Evolutionary conservation across 805 yeast species (phyloP).

Genomic region (Spathaspora gorwiae): DNA sequence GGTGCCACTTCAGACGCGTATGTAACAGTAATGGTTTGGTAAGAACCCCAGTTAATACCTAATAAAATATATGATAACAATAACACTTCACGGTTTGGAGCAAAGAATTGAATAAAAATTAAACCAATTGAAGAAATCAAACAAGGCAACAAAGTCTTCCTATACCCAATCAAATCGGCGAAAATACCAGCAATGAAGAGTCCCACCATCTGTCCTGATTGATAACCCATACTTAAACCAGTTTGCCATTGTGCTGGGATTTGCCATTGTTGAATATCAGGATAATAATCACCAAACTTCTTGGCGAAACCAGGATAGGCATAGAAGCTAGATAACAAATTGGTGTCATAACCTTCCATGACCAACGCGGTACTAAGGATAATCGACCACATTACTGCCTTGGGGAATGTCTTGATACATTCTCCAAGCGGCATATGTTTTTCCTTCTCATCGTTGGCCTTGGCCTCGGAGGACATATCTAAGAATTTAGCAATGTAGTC

Average conservation of each 20-base stretch:
- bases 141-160: constrained; percentile 30
- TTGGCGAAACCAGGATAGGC: constrained; percentile 30
- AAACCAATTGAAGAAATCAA: constrained; percentile 29
- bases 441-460: constrained; percentile 26
- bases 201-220: constrained; percentile 44
- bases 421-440: constrained; percentile 31
- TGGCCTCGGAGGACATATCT: constrained; percentile 29
- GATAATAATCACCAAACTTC: constrained; percentile 28
- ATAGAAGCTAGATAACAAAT: constrained; percentile 29
- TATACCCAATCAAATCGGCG: constrained; percentile 45
- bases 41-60: constrained; percentile 55
- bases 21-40: constrained; percentile 46
- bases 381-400: constrained; percentile 37
- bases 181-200: constrained; percentile 40
- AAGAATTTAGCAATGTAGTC: constrained; percentile 35
- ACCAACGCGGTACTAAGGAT: constrained; percentile 31
- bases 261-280: constrained; percentile 20
- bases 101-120: constrained; percentile 45
- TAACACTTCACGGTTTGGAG: constrained; percentile 34
- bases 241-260: constrained; percentile 35
- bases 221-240: constrained; percentile 27
- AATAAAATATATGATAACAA: constrained; percentile 40
- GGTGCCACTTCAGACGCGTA: constrained; percentile 61
- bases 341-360: constrained; percentile 39
- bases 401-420: constrained; percentile 34